Evolutionary conservation across 352 stramenopile species (phyloP).

Genomic region (Phytophthora pluvialis): DNA sequence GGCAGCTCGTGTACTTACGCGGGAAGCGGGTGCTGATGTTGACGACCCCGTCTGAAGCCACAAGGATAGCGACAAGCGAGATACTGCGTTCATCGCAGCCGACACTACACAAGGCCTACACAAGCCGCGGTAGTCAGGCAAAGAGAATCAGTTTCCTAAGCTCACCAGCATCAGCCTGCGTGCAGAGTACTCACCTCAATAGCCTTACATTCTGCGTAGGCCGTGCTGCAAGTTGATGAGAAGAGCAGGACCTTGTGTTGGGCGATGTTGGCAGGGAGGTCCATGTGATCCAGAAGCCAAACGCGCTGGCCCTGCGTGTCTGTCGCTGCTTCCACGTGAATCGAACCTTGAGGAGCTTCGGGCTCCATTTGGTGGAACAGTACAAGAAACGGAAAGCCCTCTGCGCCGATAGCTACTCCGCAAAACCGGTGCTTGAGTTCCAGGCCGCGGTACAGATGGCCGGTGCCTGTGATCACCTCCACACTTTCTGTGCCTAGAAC

Average conservation of each 20-base stretch:
- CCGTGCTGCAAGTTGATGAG: conserved; percentile 37
- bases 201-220: conserved; percentile 37
- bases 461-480: conserved; percentile 41
- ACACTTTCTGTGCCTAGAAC: conserved; percentile 38
- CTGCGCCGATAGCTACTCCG: conserved; percentile 46
- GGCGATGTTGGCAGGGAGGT: conserved; percentile 42
- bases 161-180: background rate
- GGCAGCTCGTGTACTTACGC: conserved; percentile 25
- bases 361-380: conserved; percentile 64
- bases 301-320: conserved; percentile 13
- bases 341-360: conserved; percentile 38
- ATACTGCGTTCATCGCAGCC: conserved; percentile 43
- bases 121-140: conserved; percentile 1
- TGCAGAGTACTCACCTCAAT: conserved; percentile 34
- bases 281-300: conserved; percentile 39
- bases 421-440: conserved; percentile 36
- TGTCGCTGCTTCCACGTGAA: conserved; percentile 25
- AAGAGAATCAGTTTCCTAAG: background rate
- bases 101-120: conserved; percentile 36
- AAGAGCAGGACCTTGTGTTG: conserved; percentile 50
- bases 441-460: conserved; percentile 40
- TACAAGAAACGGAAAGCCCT: conserved; percentile 54
- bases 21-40: conserved; percentile 43
- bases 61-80: conserved; percentile 48
- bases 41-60: conserved; percentile 36